These are phyloP conservation scores for Datura wrightii DNA, from an alignment of 257 asterid genomes.

Conservation along the genomic window DNA sequence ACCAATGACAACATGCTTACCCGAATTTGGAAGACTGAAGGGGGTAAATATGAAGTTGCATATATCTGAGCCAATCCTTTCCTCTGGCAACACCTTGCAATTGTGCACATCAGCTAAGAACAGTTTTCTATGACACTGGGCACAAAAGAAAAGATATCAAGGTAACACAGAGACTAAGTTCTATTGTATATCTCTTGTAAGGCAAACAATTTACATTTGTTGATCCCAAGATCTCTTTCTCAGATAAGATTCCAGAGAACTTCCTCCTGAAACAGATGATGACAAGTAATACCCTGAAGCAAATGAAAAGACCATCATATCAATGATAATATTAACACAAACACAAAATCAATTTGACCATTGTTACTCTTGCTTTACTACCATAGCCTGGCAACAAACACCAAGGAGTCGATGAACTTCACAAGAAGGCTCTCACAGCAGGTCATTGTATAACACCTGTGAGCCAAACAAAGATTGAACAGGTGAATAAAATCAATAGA, in stretches of 20 bases:
- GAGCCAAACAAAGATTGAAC: constrained; percentile 32
- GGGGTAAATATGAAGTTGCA: constrained; percentile 59
- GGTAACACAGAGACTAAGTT: constrained; percentile 22
- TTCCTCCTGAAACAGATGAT: constrained; percentile 65
- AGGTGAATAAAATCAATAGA: constrained; percentile 31
- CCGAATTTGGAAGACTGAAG: constrained; percentile 57
- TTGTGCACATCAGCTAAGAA: constrained; percentile 52
- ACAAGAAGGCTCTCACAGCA: constrained; percentile 60
- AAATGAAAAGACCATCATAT: constrained; percentile 34
- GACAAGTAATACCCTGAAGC: constrained; percentile 78
- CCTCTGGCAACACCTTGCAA: constrained; percentile 80
- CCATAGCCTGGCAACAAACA: constrained; percentile 86
- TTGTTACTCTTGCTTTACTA: constrained; percentile 38
- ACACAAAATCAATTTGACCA: constrained; percentile 11
- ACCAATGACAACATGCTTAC: constrained; percentile 47
- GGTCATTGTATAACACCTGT: constrained; percentile 67
- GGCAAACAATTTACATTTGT: constrained; percentile 63
- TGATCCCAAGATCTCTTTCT: constrained; percentile 80
- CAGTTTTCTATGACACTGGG: constrained; percentile 30
- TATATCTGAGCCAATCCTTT: constrained; percentile 81
- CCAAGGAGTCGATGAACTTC: constrained; percentile 68
- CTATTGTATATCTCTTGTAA: constrained; percentile 5
- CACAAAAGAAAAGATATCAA: constrained; percentile 6
- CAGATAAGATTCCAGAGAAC: constrained; percentile 67
- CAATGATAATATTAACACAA: neutral